phyloP scores from a whole-genome alignment of 306 rosid species.

The Ormosia emarginata region DNA sequence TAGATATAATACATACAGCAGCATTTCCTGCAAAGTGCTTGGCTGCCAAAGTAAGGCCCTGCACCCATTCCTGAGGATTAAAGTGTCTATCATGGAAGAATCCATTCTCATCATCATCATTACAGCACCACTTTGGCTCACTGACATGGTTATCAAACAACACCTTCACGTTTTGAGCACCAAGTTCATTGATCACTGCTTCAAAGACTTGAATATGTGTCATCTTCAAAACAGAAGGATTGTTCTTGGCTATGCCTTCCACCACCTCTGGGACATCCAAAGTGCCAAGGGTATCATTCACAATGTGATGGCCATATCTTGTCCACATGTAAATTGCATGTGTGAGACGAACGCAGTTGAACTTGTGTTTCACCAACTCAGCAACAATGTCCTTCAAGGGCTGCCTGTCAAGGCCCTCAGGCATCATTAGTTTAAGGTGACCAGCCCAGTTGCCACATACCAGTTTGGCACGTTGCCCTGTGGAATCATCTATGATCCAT shows the following conservation, averaged over 20 bases:
- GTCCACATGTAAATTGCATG: constrained; percentile 38
- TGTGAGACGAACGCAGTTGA: constrained; percentile 36
- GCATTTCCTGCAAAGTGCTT: constrained; percentile 13
- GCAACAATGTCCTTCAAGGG: constrained; percentile 17
- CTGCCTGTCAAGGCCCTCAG: constrained; percentile 28
- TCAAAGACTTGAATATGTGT: constrained; percentile 15
- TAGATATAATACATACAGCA: constrained; percentile 22
- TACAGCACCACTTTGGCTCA: constrained; percentile 54
- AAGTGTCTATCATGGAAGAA: constrained; percentile 52
- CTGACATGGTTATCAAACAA: constrained; percentile 59
- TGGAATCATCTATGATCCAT: constrained; percentile 24
- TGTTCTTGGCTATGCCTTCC: constrained; percentile 2
- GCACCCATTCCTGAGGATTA: constrained; percentile 49
- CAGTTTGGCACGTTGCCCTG: constrained; percentile 26
- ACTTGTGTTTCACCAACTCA: neutral
- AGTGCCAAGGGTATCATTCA: neutral
- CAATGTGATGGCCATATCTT: neutral
- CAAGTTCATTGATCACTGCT: constrained; percentile 15
- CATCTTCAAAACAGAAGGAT: neutral
- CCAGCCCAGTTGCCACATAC: constrained; percentile 31
- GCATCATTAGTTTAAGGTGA: constrained; percentile 29
- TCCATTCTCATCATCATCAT: constrained; percentile 50
- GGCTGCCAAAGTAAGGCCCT: constrained; percentile 45
- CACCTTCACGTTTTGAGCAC: constrained; percentile 15
- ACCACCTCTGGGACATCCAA: neutral